Evolutionary conservation across 495 filamentous ascomycete species (phyloP), one percentile per base, ranked within the genome.

Genomic region (Aspergillus homomorphus): DNA sequence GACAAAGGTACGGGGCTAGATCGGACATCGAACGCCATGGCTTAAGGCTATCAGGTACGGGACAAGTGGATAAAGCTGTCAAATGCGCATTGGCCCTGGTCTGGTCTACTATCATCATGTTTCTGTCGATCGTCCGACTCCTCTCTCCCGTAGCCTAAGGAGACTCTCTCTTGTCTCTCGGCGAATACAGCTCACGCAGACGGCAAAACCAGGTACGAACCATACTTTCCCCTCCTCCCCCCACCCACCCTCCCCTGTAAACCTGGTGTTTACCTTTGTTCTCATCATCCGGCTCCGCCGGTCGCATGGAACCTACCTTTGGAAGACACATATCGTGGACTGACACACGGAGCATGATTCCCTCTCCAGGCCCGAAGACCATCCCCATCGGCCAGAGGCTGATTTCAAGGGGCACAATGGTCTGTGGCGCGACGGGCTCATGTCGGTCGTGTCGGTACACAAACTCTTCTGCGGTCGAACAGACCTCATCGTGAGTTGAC

Each of bases 401-500:
- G 15, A 66, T 67, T 0, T 41, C 18, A 4, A 67, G 19, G 1
- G 59, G 44, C 10, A 64, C 51, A 22, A 62, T 43, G 9, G 21
- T 21, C 5, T 59, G 59, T 0, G 58, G 38, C 0, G 52, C 33
- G 16, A 68, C 58, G 2, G 51, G 23, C 33, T 66, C 30, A 0
- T 51, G 24, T 3, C 19, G n/a, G 1, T 46, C n/a, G 28, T 66
- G 63, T 16, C 43, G 26, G 26, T 66, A 63, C 3, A 20, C 4
- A 15, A 62, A 1, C 42, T 62, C 51, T 4, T 60, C 18, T 4
- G 61, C 53, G 76, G 73, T 56, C 62, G 77, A 0, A 51, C 73
- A 2, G 73, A 74, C 48, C 77, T 74, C 46, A 78, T 73, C 1
- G 18, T 66, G n/a, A 74, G 77, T n/a, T 41, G 75, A 79, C 63